Base-by-base conservation (phyloP, 1,139 yeast genomes). In the Candida pseudocylindracea region DNA sequence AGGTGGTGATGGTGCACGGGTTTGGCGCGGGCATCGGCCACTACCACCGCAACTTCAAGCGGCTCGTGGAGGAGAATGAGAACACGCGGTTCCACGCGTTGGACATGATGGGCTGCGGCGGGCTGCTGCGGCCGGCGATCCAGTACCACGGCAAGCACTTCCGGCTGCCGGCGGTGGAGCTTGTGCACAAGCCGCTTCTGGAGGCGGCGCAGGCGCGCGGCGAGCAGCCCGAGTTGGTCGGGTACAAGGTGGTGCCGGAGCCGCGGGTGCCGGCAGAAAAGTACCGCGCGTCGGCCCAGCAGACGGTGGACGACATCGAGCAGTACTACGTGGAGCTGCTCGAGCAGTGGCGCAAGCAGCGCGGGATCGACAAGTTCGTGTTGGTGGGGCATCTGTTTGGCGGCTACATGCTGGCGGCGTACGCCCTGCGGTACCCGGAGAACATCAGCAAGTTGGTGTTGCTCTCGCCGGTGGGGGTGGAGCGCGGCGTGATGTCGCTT, bases 331-430 rank as follows among this genome's bases (percentile, higher is more conserved):
- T 75, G 28, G 92, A 80, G 41, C 59, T 85, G 1, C 49, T 88
- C n/a, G 96, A 88, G 46, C 58, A 57, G 38, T 88, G 98, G 98
- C 61, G 96, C 40, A 46, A 48, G 29, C 56, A 54, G 26, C 60
- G 76, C 31, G 57, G 60, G 0, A 51, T 78, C 30, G 55, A 61
- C 5, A 64, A 64, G 39, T 72, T 88, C 42, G 71, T 79, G 26
- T 50, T 88, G 20, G 63, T 88, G 37, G 95, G 93, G 1, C 98
- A 88, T 51, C 83, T 96, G 0, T 69, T 83, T 44, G 98, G 98
- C 12, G 96, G 94, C 0, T 83, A 83, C 44, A 53, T 88, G 37
- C 72, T 91, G 20, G 64, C 76, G 38, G 71, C 79, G 9, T 88
- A 88, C 49, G 72, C 88, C 7, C 43, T 72, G 42, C 72, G 72